Percentiles rank a stretch among this genome's conserved stretches.
Evolutionary conservation across 176 grass and related monocot genomes (phyloP).

Genomic region (Lolium multiflorum): DNA sequence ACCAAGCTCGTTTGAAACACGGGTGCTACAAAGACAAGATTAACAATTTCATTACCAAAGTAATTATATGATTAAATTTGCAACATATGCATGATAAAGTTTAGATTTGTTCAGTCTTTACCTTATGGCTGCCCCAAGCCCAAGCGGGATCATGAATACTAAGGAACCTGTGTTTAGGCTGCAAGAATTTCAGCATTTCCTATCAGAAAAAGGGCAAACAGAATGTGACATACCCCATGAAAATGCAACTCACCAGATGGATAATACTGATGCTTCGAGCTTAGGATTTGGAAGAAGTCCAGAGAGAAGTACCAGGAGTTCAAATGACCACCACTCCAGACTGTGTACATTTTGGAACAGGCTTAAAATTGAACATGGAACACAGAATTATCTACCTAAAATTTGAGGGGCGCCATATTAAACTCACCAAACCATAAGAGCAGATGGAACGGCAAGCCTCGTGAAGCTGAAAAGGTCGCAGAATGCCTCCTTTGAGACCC

Average conservation of each 20-base stretch:
- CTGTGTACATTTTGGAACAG: constrained; percentile 41
- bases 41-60: neutral
- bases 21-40: constrained; percentile 49
- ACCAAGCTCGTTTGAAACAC: constrained; percentile 89
- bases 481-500: constrained; percentile 68
- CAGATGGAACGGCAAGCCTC: too few species aligned
- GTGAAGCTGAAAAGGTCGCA: neutral
- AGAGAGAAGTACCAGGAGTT: constrained; percentile 80
- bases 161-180: constrained; percentile 71
- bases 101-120: constrained; percentile 33
- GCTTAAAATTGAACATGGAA: neutral
- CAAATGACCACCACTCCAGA: constrained; percentile 89
- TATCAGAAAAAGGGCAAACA: constrained; percentile 13
- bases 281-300: constrained; percentile 85
- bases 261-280: constrained; percentile 78
- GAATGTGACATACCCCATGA: neutral
- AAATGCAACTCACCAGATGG: constrained; percentile 52
- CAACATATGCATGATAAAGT: neutral
- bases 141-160: constrained; percentile 71
- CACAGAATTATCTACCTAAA: too few species aligned
- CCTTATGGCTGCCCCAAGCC: constrained; percentile 82
- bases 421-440: too few species aligned
- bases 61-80: neutral
- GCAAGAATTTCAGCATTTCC: constrained; percentile 28
- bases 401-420: too few species aligned